phyloP scores from a whole-genome alignment of 805 yeast species.

The Blastobotrys chiropterorum region DNA sequence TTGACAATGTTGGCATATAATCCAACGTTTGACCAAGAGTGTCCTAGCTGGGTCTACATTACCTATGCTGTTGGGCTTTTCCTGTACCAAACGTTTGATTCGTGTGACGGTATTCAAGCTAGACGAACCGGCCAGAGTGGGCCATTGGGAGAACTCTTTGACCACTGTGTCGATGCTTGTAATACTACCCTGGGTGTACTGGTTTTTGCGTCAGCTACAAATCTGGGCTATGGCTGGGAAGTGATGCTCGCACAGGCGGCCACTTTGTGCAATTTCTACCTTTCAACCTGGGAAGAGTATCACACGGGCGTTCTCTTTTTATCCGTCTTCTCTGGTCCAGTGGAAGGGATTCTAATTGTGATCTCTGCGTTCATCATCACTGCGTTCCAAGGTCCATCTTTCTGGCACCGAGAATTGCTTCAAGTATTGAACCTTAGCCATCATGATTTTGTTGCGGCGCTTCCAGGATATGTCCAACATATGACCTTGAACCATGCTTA shows the following conservation, averaged over 20 bases:
- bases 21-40: slow-evolving; percentile 51
- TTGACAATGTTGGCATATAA: slow-evolving; percentile 63
- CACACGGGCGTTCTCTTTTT: slow-evolving; percentile 79
- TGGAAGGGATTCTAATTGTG: slow-evolving; percentile 79
- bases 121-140: slow-evolving; percentile 93
- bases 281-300: slow-evolving; percentile 94
- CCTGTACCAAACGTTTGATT: slow-evolving; percentile 91
- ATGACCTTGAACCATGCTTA: slow-evolving; percentile 36
- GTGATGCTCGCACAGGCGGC: slow-evolving; percentile 26
- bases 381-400: slow-evolving; percentile 60
- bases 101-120: slow-evolving; percentile 94
- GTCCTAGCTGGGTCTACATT: slow-evolving; percentile 73
- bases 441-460: neutral
- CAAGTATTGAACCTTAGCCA: slow-evolving; percentile 21
- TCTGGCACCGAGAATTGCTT: slow-evolving; percentile 51
- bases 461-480: neutral
- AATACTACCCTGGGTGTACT: slow-evolving; percentile 69
- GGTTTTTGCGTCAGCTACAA: slow-evolving; percentile 63
- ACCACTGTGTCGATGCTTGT: slow-evolving; percentile 65
- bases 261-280: slow-evolving; percentile 56
- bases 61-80: slow-evolving; percentile 77
- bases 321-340: slow-evolving; percentile 85
- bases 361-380: slow-evolving; percentile 50
- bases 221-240: slow-evolving; percentile 64
- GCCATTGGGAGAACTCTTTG: slow-evolving; percentile 91